Evolutionary conservation across 1,284 basidiomycete genomes (phyloP).

Genomic region (Clitocybe nebularis): DNA sequence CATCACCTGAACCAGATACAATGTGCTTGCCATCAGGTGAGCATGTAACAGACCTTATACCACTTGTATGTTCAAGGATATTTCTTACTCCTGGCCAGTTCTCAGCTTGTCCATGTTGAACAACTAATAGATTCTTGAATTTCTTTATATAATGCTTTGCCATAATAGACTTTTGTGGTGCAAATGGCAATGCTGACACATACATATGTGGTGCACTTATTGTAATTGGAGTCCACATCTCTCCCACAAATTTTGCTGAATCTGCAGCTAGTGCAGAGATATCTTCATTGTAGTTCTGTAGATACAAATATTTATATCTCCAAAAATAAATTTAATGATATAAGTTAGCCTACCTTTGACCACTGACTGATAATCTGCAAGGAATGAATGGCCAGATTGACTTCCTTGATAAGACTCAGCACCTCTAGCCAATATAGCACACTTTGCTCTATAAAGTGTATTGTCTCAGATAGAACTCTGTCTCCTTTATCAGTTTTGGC

Average conservation of each 20-base stretch:
- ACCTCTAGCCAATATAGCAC: constrained; percentile 4
- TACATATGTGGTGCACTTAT: constrained; percentile 14
- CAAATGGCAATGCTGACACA: constrained; percentile 16
- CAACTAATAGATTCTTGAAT: background rate
- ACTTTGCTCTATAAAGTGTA: background rate
- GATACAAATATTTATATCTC: background rate
- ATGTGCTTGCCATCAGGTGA: no score
- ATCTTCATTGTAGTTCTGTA: background rate
- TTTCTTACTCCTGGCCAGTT: background rate
- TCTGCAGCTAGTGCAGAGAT: background rate
- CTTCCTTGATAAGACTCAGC: background rate
- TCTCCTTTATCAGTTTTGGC: background rate
- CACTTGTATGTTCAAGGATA: no score
- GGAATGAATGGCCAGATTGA: background rate
- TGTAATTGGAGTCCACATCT: constrained; percentile 6
- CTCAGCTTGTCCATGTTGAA: background rate
- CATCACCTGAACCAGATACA: no score
- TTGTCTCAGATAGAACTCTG: background rate
- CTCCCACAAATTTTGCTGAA: constrained; percentile 3
- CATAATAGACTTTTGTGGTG: constrained; percentile 3
- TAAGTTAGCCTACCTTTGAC: background rate
- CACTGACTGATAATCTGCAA: background rate
- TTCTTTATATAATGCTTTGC: background rate
- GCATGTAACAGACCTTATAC: no score
- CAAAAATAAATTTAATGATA: background rate